Percentiles rank a stretch among this genome's conserved stretches.
These are phyloP conservation scores for Hortaea werneckii DNA, from an alignment of 2,329 filamentous ascomycete species.

Conservation along the genomic window DNA sequence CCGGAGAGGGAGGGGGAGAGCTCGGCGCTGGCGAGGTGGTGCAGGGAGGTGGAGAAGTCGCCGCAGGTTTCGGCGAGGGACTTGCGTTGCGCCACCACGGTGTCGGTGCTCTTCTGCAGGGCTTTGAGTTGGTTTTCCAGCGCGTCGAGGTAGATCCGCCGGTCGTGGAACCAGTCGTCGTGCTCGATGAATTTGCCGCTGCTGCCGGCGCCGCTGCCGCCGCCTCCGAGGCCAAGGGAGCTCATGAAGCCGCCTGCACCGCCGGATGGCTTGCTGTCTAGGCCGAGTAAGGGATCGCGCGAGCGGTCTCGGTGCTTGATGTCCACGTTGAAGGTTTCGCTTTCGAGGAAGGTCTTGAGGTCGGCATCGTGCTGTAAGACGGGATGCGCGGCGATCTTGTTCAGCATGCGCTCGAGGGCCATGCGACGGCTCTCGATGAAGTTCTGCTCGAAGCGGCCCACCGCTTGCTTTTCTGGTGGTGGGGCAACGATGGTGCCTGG, in stretches of 20 bases:
- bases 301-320: conserved; percentile 90
- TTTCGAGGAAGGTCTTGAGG: conserved; percentile 92
- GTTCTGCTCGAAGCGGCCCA: conserved; percentile 89
- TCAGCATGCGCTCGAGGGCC: conserved; percentile 93
- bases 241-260: conserved; percentile 62
- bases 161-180: conserved; percentile 98
- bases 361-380: conserved; percentile 88
- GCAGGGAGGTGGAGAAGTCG: conserved; percentile 88
- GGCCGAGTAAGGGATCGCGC: conserved; percentile 66
- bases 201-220: conserved; percentile 50
- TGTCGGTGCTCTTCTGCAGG: conserved; percentile 86
- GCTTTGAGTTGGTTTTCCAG: conserved; percentile 79
- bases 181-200: conserved; percentile 87
- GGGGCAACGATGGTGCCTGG: conserved; percentile 91
- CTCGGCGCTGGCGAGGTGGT: conserved; percentile 84
- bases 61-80: conserved; percentile 85
- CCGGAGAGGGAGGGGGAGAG: conserved; percentile 79
- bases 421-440: conserved; percentile 90
- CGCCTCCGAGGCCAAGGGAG: conserved; percentile 45
- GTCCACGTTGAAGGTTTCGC: conserved; percentile 89
- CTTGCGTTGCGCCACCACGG: conserved; percentile 83
- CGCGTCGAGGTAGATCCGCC: conserved; percentile 86
- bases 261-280: conserved; percentile 58
- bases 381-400: conserved; percentile 84
- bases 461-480: conserved; percentile 93